Base-by-base conservation (phyloP, 1,284 basidiomycete species). In the Cyathus pygmaeus region DNA sequence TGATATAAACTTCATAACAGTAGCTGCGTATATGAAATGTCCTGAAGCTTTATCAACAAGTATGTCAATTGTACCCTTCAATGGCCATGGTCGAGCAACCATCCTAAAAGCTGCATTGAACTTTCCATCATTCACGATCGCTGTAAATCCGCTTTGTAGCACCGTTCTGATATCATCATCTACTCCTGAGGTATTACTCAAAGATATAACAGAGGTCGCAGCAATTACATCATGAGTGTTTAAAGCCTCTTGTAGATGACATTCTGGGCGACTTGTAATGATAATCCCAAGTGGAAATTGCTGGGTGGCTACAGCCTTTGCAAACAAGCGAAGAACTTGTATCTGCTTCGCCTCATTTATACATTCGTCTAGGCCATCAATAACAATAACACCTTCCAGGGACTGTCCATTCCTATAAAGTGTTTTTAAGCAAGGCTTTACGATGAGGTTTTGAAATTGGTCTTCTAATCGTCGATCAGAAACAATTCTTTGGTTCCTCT, bases 281-380 rank as follows among this genome's bases (percentile, higher is more conserved):
- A 51, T 6, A 30, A 51, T 26, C 10, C 49, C n/a, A 9, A 51
- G 17, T 36, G 33, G 33, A 36, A 36, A 36, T 7, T 15, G 7
- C 33, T 36, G 7, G 33, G 33, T 15, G 24, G 49, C 13, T 11
- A 30, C 27, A 27, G 49, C 27, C 17, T 24, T 19, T 7, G 21
- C 21, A 9, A 51, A 9, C 17, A 51, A 27, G n/a, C 27, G 23
- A 19, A 51, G 17, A 24, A 51, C 27, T 19, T 7, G 10, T 9
- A 26, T 27, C 27, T 51, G 49, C n/a, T 5, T 26, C 17, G 11
- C 24, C 27, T 24, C 24, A 23, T n/a, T 27, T 6, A 19, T 19
- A 27, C 49, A 51, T n/a, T 51, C 49, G 27, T 51, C 49, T 19
- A 51, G 49, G 10, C 49, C 49, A 24, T 51, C 49, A 27, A 51